These are phyloP conservation scores for Capillidium rhysosporum DNA, from an alignment of 371 early-diverging fungal species.

Conservation along the genomic window DNA sequence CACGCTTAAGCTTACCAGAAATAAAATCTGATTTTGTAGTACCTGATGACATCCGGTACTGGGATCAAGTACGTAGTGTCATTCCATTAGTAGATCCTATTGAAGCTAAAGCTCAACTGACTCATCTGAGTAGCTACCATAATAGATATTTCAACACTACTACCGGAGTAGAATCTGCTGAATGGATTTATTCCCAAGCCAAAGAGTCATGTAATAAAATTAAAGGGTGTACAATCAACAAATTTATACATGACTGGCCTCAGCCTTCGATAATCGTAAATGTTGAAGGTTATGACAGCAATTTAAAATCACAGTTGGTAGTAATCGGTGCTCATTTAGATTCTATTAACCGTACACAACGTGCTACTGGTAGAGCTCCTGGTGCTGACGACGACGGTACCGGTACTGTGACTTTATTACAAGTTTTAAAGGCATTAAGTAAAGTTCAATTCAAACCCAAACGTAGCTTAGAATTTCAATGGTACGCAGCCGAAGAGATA, in stretches of 20 bases:
- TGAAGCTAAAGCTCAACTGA: constrained; percentile 15
- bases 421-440: constrained; percentile 16
- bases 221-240: constrained; percentile 16
- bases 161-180: constrained; percentile 40
- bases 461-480: constrained; percentile 85
- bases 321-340: constrained; percentile 84
- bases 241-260: constrained; percentile 49
- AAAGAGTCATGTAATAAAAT: constrained; percentile 20
- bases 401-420: constrained; percentile 65
- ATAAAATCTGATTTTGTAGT: constrained; percentile 11
- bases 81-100: constrained; percentile 30
- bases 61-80: constrained; percentile 27
- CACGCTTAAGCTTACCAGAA: not conserved
- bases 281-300: constrained; percentile 33
- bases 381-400: constrained; percentile 80
- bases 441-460: constrained; percentile 38
- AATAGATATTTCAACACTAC: constrained; percentile 76
- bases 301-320: constrained; percentile 35
- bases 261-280: constrained; percentile 43
- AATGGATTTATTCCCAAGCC: constrained; percentile 53
- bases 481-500: constrained; percentile 79
- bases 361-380: constrained; percentile 57
- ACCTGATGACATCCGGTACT: constrained; percentile 19
- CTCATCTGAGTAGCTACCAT: constrained; percentile 52
- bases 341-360: constrained; percentile 66